Evolutionary conservation across 805 yeast species (phyloP).

Genomic region (Grigorovia yakushimaensis): DNA sequence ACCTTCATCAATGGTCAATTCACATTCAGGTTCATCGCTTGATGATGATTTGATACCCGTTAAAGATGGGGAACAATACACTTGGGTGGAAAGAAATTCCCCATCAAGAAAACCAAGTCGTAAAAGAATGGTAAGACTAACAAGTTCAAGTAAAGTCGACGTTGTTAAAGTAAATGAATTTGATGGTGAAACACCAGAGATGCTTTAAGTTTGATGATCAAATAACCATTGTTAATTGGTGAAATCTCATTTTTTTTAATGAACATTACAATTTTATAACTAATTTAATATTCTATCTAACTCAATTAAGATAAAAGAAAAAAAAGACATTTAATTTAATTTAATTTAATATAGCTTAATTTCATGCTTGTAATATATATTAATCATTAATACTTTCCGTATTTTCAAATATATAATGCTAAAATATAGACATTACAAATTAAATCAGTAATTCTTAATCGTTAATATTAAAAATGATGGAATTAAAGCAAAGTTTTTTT

Average conservation of each 20-base stretch:
- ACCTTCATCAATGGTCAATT: conserved; percentile 1
- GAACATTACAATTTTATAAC: not conserved
- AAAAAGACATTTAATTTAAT: too few species aligned
- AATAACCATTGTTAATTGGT: too few species aligned
- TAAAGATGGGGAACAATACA: conserved; percentile 24
- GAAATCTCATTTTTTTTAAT: too few species aligned
- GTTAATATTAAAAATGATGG: too few species aligned
- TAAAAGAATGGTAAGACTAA: conserved; percentile 31
- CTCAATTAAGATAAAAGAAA: too few species aligned
- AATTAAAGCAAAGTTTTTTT: too few species aligned
- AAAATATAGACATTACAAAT: too few species aligned
- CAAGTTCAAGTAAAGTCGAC: conserved; percentile 27
- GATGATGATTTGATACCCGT: conserved; percentile 28
- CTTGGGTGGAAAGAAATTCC: conserved; percentile 23
- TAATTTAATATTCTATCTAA: not conserved
- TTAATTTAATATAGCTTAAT: too few species aligned
- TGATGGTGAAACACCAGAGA: conserved; percentile 16
- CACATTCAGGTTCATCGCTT: conserved; percentile 16
- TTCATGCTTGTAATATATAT: too few species aligned
- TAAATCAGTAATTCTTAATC: too few species aligned
- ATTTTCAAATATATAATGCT: too few species aligned
- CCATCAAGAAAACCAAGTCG: conserved; percentile 24
- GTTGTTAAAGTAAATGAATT: conserved; percentile 25
- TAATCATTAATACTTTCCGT: too few species aligned
- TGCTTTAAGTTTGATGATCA: not conserved